These are phyloP conservation scores for Scutellaria minor DNA, from an alignment of 257 asterid species.

Conservation along the genomic window DNA sequence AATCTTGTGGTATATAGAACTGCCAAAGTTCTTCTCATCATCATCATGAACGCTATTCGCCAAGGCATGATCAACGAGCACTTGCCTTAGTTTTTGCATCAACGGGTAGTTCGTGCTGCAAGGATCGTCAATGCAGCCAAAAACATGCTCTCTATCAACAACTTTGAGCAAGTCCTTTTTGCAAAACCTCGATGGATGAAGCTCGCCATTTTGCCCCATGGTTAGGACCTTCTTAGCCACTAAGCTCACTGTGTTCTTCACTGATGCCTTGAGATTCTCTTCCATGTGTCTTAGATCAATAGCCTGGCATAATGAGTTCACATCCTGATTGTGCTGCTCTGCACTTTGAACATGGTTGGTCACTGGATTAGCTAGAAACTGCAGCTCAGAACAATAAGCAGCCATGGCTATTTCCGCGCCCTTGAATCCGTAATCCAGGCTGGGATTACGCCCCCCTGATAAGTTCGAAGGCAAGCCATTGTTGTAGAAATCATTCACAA, in stretches of 20 bases:
- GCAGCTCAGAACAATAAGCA: conserved; percentile 51
- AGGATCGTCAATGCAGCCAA: conserved; percentile 47
- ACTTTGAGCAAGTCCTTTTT: conserved; percentile 44
- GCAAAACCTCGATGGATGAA: conserved; percentile 47
- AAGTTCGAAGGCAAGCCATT: conserved; percentile 49
- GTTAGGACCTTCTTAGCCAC: conserved; percentile 43
- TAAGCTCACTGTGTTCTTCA: conserved; percentile 41
- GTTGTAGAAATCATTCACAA: conserved; percentile 48
- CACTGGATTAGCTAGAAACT: conserved; percentile 50
- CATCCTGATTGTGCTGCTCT: conserved; percentile 51
- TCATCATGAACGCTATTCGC: conserved; percentile 28
- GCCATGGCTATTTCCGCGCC: conserved; percentile 52
- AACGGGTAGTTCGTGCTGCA: conserved; percentile 44
- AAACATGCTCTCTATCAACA: conserved; percentile 43
- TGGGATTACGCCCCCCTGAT: conserved; percentile 52
- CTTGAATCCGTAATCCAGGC: conserved; percentile 53
- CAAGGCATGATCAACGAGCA: conserved; percentile 45
- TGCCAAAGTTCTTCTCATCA: conserved; percentile 30
- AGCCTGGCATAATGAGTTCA: conserved; percentile 55
- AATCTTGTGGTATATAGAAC: conserved; percentile 43
- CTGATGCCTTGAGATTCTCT: conserved; percentile 41
- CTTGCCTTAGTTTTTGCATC: conserved; percentile 50
- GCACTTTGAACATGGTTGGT: conserved; percentile 53
- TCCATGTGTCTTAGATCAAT: conserved; percentile 48
- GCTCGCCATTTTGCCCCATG: conserved; percentile 33